Evolutionary conservation across 805 yeast species (phyloP), one percentile per base, ranked within the genome.

Genomic region (Starmerella cellae): DNA sequence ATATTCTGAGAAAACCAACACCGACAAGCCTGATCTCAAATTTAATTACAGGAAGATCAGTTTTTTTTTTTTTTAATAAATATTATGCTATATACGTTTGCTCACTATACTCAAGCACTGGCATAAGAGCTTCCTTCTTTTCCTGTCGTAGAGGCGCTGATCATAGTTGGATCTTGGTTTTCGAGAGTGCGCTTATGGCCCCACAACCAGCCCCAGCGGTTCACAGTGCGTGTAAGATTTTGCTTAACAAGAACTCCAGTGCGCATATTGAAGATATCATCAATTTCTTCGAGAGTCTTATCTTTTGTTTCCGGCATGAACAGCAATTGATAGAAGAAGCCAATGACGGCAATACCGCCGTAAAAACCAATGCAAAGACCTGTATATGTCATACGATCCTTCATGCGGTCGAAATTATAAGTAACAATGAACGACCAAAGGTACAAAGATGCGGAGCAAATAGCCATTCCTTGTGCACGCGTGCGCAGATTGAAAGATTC

Each of bases 281-380:
- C 84, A 46, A 78, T 73, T 60, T 78, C 83, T 61, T 78, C 85
- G 56, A 78, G 67, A 13, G 83, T 74, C 62, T 71, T 74, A 52
- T 72, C 77, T 62, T 77, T 77, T 28, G 84, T 78, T 61, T 79
- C 84, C 30, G 79, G 82, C 71, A 76, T 74, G 60, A 74, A 72
- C 47, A 75, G 55, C 42, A 58, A 43, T 46, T 56, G 61, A 47
- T 57, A 58, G 38, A 56, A 36, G 48, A 56, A 57, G 4, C 79
- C 81, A 23, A 75, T 43, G 43, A 72, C 68, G 1, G 79, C 79
- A 53, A 77, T 68, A 36, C 80, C 81, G 38, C 80, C 82, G 53
- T 73, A 77, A 67, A 77, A 77, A 0, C 82, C 82, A 37, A 75
- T 59, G 5, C 76, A 68, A 49, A 77, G 64, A 23, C 83, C 82